Evolutionary conservation across 2,329 filamentous ascomycete species (phyloP).

Genomic region (Penicillium rolfsii): DNA sequence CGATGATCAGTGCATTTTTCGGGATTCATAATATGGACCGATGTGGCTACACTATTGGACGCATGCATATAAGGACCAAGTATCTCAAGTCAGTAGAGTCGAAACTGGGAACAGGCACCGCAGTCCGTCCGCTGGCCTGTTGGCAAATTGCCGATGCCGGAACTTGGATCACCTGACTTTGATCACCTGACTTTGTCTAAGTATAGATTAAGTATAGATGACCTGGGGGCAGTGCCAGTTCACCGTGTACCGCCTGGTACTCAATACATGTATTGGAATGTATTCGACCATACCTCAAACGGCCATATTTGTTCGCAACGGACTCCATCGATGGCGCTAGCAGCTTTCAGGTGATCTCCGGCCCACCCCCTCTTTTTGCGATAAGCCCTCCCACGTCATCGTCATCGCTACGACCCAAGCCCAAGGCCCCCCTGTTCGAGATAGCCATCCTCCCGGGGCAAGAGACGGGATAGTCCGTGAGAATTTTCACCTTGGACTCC

Average conservation of each 20-base stretch:
- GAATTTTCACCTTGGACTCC: background rate
- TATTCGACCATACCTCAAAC: background rate
- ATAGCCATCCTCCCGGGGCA: background rate
- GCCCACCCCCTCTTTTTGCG: constrained; percentile 35
- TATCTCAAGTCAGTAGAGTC: background rate
- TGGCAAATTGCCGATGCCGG: constrained; percentile 1
- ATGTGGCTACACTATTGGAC: background rate
- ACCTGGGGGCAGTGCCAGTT: background rate
- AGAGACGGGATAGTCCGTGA: background rate
- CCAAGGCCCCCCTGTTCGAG: background rate
- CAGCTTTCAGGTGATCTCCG: constrained; percentile 11
- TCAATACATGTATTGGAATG: background rate
- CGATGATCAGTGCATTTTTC: background rate
- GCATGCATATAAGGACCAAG: background rate
- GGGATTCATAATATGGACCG: background rate
- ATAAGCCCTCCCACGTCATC: constrained; percentile 33
- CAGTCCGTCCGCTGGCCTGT: background rate
- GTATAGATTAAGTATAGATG: constrained; percentile 8
- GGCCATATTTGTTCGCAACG: background rate
- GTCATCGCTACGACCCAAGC: constrained; percentile 3
- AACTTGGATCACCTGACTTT: constrained; percentile 10
- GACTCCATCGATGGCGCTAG: constrained; percentile 17
- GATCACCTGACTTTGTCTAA: constrained; percentile 6
- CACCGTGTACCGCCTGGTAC: background rate
- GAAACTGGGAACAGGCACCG: background rate